phyloP scores from a whole-genome alignment of 179 eudicot genomes.

The Spinacia oleracea region DNA sequence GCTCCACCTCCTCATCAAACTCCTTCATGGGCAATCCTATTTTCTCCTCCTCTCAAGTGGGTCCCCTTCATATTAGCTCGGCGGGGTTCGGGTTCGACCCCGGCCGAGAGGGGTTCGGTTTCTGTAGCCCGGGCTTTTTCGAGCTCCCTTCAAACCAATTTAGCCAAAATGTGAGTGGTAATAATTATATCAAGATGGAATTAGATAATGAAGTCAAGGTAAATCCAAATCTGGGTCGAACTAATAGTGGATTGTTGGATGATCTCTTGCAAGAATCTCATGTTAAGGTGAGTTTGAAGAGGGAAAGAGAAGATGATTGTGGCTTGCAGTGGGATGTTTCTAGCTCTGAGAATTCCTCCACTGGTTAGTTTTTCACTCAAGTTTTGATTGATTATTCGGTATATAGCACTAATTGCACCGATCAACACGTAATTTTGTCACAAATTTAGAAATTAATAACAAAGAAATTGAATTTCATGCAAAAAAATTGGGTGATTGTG shows the following conservation, averaged over 20 bases:
- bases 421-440: neutral
- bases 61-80: conserved; percentile 23
- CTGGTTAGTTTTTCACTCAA: conserved; percentile 33
- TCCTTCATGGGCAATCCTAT: conserved; percentile 16
- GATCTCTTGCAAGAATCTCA: conserved; percentile 44
- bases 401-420: too few relatives aligned
- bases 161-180: conserved; percentile 19
- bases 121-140: conserved; percentile 12
- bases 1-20: neutral
- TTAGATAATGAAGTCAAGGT: neutral
- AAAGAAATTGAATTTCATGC: too few relatives aligned
- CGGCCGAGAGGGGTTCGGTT: neutral
- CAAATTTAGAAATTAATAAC: too few relatives aligned
- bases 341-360: conserved; percentile 37
- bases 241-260: conserved; percentile 44
- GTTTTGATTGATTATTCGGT: neutral
- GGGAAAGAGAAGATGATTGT: conserved; percentile 24
- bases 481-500: neutral
- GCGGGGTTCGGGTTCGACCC: conserved; percentile 3
- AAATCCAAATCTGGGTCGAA: conserved; percentile 26
- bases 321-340: conserved; percentile 30
- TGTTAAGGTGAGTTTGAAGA: conserved; percentile 30
- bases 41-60: conserved; percentile 26
- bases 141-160: conserved; percentile 61
- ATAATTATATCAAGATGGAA: neutral